These are phyloP conservation scores for Aspergillus terreus DNA, from an alignment of 2,329 filamentous ascomycete genomes.

Conservation along the genomic window DNA sequence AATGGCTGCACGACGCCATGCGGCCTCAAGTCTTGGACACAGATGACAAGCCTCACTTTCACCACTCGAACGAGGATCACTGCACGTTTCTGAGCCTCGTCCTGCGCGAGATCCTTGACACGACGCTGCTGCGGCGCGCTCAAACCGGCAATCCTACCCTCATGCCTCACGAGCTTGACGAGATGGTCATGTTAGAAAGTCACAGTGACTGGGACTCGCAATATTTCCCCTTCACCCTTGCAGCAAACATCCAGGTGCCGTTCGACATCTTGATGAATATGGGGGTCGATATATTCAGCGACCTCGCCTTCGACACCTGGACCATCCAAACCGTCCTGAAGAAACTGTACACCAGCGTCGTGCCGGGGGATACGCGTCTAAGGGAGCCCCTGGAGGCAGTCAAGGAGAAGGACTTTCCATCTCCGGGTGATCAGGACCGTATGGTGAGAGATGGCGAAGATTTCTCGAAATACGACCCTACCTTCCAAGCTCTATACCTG, in stretches of 20 bases:
- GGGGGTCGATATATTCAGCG: conserved; percentile 36
- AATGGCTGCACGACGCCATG: conserved; percentile 34
- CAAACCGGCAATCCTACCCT: conserved; percentile 19
- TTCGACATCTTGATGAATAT: conserved; percentile 33
- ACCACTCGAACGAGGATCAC: conserved; percentile 27
- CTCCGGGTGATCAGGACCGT: background rate
- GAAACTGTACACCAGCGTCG: conserved; percentile 28
- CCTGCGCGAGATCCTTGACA: conserved; percentile 33
- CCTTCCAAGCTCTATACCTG: conserved; percentile 27
- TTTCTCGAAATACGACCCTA: conserved; percentile 16
- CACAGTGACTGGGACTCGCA: conserved; percentile 10
- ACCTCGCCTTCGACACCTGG: conserved; percentile 37
- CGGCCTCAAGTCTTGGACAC: conserved; percentile 13
- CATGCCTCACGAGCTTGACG: conserved; percentile 33
- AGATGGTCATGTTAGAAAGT: conserved; percentile 27
- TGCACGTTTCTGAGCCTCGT: conserved; percentile 33
- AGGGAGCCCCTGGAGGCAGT: background rate
- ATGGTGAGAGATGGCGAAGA: conserved; percentile 16
- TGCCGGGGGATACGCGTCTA: conserved; percentile 14
- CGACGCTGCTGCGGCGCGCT: conserved; percentile 28
- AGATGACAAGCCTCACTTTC: conserved; percentile 11
- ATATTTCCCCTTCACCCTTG: conserved; percentile 30
- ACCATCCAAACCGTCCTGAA: conserved; percentile 30
- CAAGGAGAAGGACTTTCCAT: background rate
- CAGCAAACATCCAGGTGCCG: conserved; percentile 34